Evolutionary conservation across 1,139 yeast species (phyloP).

Genomic region (Lodderomyces jiufengensis): DNA sequence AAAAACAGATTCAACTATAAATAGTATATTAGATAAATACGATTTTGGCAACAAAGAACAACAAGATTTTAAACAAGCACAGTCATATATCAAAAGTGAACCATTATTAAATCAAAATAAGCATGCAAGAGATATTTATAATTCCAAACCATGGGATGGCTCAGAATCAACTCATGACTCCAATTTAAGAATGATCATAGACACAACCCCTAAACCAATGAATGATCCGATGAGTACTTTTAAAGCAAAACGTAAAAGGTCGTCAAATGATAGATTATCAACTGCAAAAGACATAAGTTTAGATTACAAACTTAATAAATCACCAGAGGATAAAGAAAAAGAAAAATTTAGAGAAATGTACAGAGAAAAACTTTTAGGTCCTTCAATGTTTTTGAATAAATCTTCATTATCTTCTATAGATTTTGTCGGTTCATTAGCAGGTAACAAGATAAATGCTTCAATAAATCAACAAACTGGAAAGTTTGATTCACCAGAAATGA

Average conservation of each 20-base stretch:
- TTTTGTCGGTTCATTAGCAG: conserved; percentile 62
- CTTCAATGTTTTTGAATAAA: conserved; percentile 37
- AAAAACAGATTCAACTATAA: conserved; percentile 15
- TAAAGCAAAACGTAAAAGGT: conserved; percentile 13
- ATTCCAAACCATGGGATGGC: conserved; percentile 67
- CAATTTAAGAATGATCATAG: conserved; percentile 61
- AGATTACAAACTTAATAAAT: conserved; percentile 55
- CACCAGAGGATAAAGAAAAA: conserved; percentile 27
- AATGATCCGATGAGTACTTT: conserved; percentile 16
- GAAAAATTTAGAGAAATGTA: conserved; percentile 61
- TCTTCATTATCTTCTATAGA: conserved; percentile 36
- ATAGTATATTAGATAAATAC: conserved; percentile 10
- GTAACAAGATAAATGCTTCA: conserved; percentile 70
- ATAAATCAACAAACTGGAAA: conserved; percentile 60
- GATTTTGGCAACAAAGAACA: conserved; percentile 6
- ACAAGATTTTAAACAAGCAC: conserved; percentile 8
- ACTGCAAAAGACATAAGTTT: conserved; percentile 63
- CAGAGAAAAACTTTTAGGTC: conserved; percentile 60
- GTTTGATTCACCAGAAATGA: conserved; percentile 49
- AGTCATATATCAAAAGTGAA: conserved; percentile 29
- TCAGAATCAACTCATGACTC: conserved; percentile 50
- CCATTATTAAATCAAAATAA: conserved; percentile 31
- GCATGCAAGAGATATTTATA: conserved; percentile 46
- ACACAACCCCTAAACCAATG: conserved; percentile 49
- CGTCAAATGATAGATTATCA: conserved; percentile 39